Conservation (phyloP, 768 basidiomycete species). For the Leucosporidium yakuticum region DNA sequence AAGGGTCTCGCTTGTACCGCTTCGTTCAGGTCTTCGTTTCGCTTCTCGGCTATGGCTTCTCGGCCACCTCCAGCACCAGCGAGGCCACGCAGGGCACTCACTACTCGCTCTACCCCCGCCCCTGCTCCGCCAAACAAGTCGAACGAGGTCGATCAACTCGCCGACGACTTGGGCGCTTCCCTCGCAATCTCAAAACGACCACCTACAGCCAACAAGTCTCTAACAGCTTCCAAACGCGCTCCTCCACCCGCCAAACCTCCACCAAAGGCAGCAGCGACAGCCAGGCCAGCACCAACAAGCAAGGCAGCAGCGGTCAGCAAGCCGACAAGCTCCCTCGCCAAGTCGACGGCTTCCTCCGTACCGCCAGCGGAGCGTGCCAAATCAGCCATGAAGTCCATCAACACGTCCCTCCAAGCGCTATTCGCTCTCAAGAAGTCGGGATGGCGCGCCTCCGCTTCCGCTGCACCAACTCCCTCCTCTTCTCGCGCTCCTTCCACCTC, state of each 20-base stretch:
- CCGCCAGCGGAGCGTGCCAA: constrained; percentile 17
- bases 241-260: neutral
- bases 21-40: neutral
- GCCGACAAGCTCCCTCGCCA: too few relatives aligned
- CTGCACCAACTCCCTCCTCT: neutral
- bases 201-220: neutral
- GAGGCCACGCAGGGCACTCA: neutral
- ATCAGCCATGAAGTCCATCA: constrained; percentile 19
- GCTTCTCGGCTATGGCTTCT: neutral
- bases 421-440: constrained; percentile 12
- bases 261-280: neutral
- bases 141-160: constrained; percentile 3
- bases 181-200: neutral
- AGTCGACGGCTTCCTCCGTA: neutral
- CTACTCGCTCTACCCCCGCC: too few relatives aligned
- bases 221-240: neutral
- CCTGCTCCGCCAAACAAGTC: too few relatives aligned
- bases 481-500: neutral
- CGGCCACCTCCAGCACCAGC: constrained; percentile 7
- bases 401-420: constrained; percentile 12
- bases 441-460: constrained; percentile 5
- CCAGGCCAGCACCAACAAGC: neutral
- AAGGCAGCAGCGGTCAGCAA: too few relatives aligned
- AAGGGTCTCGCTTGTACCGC: neutral
- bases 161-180: neutral